Percentiles rank a stretch among this genome's conserved stretches.
Evolutionary conservation across 2,329 filamentous ascomycete species (phyloP).

Genomic region (Fusarium camptoceras): DNA sequence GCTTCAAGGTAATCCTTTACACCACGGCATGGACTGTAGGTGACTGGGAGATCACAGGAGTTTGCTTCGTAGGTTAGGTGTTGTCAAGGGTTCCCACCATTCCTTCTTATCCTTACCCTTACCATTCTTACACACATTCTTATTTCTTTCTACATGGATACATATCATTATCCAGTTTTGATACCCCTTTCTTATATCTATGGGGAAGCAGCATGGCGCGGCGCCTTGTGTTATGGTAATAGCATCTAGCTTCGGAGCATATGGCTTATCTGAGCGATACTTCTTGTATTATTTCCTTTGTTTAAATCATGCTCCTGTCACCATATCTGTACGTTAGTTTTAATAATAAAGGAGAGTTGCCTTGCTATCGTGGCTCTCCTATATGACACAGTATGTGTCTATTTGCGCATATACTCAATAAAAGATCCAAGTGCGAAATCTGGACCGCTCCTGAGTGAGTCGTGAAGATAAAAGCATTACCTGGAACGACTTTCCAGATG

Average conservation of each 20-base stretch:
- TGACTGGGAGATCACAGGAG: constrained; percentile 7
- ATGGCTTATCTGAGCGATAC: constrained; percentile 19
- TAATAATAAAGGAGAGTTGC: constrained; percentile 29
- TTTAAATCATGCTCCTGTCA: constrained; percentile 12
- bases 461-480: neutral
- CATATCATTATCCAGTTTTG: constrained; percentile 36
- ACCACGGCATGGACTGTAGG: neutral
- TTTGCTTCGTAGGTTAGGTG: constrained; percentile 15
- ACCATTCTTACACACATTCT: neutral
- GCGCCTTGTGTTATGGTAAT: constrained; percentile 32
- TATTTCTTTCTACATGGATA: constrained; percentile 19
- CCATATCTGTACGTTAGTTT: constrained; percentile 25
- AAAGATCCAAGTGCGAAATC: constrained; percentile 18
- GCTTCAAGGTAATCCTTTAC: neutral
- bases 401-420: constrained; percentile 27
- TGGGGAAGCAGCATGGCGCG: constrained; percentile 39
- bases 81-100: constrained; percentile 5
- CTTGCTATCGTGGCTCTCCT: constrained; percentile 6
- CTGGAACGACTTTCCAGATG: neutral
- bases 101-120: constrained; percentile 6
- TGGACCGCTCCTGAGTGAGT: neutral
- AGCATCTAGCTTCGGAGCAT: constrained; percentile 43
- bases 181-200: constrained; percentile 42
- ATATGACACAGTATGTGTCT: constrained; percentile 9
- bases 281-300: constrained; percentile 19